Evolutionary conservation across 768 basidiomycete genomes (phyloP), one percentile per base, ranked within the genome.

Genomic region (Leucocoprinus leucothites): DNA sequence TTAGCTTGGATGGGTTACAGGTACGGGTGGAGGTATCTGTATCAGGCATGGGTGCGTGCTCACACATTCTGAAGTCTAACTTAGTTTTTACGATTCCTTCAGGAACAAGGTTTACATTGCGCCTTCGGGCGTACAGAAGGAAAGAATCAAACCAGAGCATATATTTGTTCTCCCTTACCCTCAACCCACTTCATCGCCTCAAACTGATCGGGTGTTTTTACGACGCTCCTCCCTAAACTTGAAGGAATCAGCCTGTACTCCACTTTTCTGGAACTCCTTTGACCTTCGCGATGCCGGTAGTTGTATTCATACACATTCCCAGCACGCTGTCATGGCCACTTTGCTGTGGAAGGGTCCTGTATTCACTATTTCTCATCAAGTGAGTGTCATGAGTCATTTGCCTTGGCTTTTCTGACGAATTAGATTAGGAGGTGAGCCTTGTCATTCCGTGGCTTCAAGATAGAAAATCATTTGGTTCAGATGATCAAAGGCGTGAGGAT

Each of bases 181-280:
- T 0, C 86, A 87, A 65, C 67, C 76, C 1, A 68, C 75, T 3
- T 75, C 82, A 1, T 79, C 84, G 35, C 85, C 82, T 1, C 79
- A 86, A 59, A 75, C 82, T 9, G 85, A 89, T 64, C 80, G 91
- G 50, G 74, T 86, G 51, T 92, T 93, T 68, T 80, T 94, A 48
- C 82, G 92, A 49, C 83, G 86, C 24, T 91, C 93, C 9, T 73
- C 75, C 9, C 67, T 75, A 58, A 80, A 84, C 56, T 76, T 94
- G 57, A 93, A 90, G 63, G 91, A 94, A 63, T 90, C 87, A 1
- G 89, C 89, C 0, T 94, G 93, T 67, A 94, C 92, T 0, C 93
- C 93, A 11, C 74, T 94, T 14, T 95, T 95, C 74, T 94, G 90
- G 90, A 93, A 92, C 64, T 90, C 92, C 2, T 95, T 93, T 65